Base-by-base conservation (phyloP, 1,284 basidiomycete genomes). In the Sporisorium sorghi region DNA sequence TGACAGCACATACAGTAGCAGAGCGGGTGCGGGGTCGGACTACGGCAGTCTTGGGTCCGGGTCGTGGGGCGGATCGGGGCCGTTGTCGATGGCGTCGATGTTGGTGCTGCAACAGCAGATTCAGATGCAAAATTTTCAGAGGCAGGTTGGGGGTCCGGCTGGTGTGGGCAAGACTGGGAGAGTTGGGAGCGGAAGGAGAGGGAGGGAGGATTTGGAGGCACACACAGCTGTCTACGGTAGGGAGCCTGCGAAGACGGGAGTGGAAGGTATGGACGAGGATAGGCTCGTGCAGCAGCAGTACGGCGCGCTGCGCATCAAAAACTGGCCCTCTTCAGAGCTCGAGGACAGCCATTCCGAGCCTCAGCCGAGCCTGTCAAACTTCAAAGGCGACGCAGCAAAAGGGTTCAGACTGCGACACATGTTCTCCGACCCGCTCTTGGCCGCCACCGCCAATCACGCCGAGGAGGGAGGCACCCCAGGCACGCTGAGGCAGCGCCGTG, bases 401-500 rank as follows among this genome's bases (percentile, higher is more conserved):
- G 28, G 14, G 26, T 21, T 30, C 14, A 50, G 58, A 2, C 39
- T 68, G 26, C 40, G 66, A 21, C 59, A 62, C 28, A 54, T 68
- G 58, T 58, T 63, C 23, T 58, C 60, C 8, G 51, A 47, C 37
- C 37, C 60, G 3, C 14, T 48, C 10, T 30, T 63, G 3, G 42
- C 42, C 2, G 23, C 35, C 3, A 8, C 30, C 2, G 11, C 14
- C 11, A 21, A 51, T 5, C 14, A 42, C 4, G 35, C 8, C 15
- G 58, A 46, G n/a, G n/a, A n/a, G n/a, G n/a, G n/a, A 19, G 26
- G 15, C 12, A n/a, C 12, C 35, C 9, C n/a, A 0, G 49, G 48
- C 17, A 51, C 56, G 5, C 35, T 72, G 40, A 43, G 69, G 23
- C 44, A 72, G 49, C 37, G 69, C 28, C 58, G 62, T 24, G 62